phyloP scores from a whole-genome alignment of 768 basidiomycete species.

The Cyclocybe cylindracea region DNA sequence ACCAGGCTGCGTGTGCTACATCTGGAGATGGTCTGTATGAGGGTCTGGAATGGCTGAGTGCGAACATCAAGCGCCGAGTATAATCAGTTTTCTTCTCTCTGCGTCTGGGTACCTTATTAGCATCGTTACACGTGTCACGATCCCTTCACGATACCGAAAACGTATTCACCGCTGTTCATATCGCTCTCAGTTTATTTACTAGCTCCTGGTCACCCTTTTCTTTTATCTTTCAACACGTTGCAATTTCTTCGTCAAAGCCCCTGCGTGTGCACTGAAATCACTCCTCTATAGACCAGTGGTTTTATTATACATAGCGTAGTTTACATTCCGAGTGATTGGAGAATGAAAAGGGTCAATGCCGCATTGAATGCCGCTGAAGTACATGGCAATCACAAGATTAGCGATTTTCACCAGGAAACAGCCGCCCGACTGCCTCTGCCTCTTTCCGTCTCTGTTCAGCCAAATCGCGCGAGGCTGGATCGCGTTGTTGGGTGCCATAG shows the following conservation, averaged over 20 bases:
- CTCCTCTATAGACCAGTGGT: conserved; percentile 39
- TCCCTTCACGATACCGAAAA: conserved; percentile 59
- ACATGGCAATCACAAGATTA: conserved; percentile 25
- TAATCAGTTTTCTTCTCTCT: conserved; percentile 45
- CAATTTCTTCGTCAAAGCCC: conserved; percentile 11
- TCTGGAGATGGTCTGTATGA: conserved; percentile 99
- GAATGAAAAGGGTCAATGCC: conserved; percentile 5
- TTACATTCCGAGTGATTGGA: conserved; percentile 22
- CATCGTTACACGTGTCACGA: conserved; percentile 56
- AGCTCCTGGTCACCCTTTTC: conserved; percentile 23
- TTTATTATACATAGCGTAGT: conserved; percentile 28
- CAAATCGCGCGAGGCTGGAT: conserved; percentile 57
- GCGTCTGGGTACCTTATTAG: conserved; percentile 47
- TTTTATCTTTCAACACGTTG: conserved; percentile 28
- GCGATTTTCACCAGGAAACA: conserved; percentile 70
- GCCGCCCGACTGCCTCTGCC: conserved; percentile 72
- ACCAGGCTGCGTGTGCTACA: conserved; percentile 94
- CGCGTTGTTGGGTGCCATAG: conserved; percentile 64
- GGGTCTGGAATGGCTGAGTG: conserved; percentile 95
- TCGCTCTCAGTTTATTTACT: conserved; percentile 38
- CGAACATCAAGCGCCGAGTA: conserved; percentile 85
- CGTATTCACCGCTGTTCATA: conserved; percentile 45
- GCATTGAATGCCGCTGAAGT: conserved; percentile 2
- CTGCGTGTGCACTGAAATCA: conserved; percentile 22
- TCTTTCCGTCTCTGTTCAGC: conserved; percentile 77